Evolutionary conservation across 495 filamentous ascomycete genomes (phyloP), one percentile per base, ranked within the genome.

Genomic region (Daldinia grandis): DNA sequence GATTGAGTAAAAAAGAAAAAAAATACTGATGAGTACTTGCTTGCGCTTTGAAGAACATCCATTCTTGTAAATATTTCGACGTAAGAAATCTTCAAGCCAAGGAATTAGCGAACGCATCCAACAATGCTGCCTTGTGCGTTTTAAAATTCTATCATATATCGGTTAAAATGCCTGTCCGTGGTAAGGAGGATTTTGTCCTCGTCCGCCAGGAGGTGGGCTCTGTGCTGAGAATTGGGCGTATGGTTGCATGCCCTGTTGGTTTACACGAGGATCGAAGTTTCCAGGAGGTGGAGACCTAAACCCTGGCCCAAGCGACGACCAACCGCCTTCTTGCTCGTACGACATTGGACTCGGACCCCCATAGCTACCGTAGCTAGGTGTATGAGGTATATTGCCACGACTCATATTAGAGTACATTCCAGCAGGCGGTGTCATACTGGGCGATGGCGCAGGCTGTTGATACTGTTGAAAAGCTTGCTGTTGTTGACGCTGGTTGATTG

Each of bases 401-500:
- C 56, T 64, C 76, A 77, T 74, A 38, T 75, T 72, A 6, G 74
- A 73, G 40, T 83, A 81, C 71, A 77, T 73, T 1, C 76, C 75
- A 12, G 79, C 58, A 3, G 78, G 70, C 0, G 73, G 75, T 9
- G 68, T 63, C 19, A 62, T 40, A 15, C 51, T 54, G 38, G 71
- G 61, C 62, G 77, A 74, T 33, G 69, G 58, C 49, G 61, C 58
- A 7, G 65, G 76, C 42, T 77, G 76, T 44, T 80, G 77, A 50
- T 82, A 78, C 28, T 82, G 79, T 33, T 81, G 81, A 42, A 81
- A 81, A 15, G 80, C 76, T 49, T 83, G 80, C 64, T 91, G 85
- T 28, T 90, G 88, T 64, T 92, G 89, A 17, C 90, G 86, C 62
- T 92, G 90, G 14, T 87, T 86, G 72, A 93, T 93, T n/a, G 91